Conservation (phyloP, 768 basidiomycete genomes). For the Naganishia onofrii region DNA sequence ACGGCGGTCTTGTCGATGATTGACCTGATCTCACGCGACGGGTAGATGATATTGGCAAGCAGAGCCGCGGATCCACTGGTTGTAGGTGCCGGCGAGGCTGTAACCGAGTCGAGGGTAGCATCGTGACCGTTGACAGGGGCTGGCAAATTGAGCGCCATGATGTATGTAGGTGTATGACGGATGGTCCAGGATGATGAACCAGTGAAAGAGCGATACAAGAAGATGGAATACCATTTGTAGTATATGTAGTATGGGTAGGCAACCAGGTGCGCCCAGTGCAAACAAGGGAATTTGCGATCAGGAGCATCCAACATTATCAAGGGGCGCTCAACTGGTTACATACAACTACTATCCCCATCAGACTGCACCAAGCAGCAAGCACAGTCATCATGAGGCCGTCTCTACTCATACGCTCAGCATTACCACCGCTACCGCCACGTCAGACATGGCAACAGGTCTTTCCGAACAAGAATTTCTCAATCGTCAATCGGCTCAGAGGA, state of each 20-base stretch:
- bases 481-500: conserved; percentile 23
- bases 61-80: conserved; percentile 61
- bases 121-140: conserved; percentile 1
- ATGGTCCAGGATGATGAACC: not conserved
- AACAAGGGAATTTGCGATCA: no score
- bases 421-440: conserved; percentile 22
- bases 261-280: not conserved
- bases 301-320: no score
- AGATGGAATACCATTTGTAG: not conserved
- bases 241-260: not conserved
- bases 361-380: no score
- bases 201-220: not conserved
- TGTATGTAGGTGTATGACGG: not conserved
- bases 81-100: conserved; percentile 58
- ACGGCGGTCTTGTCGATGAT: conserved; percentile 93
- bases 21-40: conserved; percentile 91
- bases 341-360: no score
- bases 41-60: conserved; percentile 83
- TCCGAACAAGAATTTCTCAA: conserved; percentile 21
- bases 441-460: conserved; percentile 1
- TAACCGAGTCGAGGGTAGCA: not conserved
- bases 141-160: not conserved
- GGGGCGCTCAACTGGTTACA: no score
- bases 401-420: not conserved
- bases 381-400: not conserved